phyloP scores from a whole-genome alignment of 345 rosid genomes.

The Fremontodendron californicum region DNA sequence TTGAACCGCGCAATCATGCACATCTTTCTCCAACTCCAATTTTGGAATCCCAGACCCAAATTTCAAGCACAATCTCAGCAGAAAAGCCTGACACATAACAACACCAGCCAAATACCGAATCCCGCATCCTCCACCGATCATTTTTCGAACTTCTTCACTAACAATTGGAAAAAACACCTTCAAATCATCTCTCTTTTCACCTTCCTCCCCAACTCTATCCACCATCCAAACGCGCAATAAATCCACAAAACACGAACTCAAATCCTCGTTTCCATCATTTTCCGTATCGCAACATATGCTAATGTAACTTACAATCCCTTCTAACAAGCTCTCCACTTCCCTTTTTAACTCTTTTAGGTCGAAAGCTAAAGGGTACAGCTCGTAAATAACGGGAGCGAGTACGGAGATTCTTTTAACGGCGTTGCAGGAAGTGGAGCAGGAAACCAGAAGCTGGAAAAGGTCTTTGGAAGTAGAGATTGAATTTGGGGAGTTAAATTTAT shows the following conservation, averaged over 20 bases:
- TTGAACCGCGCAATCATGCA: slow-evolving; percentile 30
- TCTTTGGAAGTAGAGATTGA: slow-evolving; percentile 32
- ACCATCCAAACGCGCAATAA: slow-evolving; percentile 56
- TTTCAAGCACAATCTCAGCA: slow-evolving; percentile 56
- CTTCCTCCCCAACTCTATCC: slow-evolving; percentile 32
- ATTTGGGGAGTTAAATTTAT: slow-evolving; percentile 22
- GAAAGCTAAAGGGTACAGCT: slow-evolving; percentile 33
- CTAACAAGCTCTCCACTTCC: slow-evolving; percentile 52
- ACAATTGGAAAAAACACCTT: neutral
- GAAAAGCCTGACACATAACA: slow-evolving; percentile 57
- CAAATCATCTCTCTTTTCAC: slow-evolving; percentile 32
- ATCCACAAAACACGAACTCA: slow-evolving; percentile 43
- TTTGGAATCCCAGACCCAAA: slow-evolving; percentile 29
- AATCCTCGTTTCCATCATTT: slow-evolving; percentile 28
- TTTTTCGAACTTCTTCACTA: slow-evolving; percentile 26
- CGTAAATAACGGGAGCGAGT: slow-evolving; percentile 58
- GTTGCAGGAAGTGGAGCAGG: slow-evolving; percentile 43
- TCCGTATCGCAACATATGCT: slow-evolving; percentile 32
- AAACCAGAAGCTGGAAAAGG: slow-evolving; percentile 55
- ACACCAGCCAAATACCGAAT: slow-evolving; percentile 59
- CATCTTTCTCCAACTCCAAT: slow-evolving; percentile 40
- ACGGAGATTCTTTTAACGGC: slow-evolving; percentile 43
- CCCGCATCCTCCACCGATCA: slow-evolving; percentile 34
- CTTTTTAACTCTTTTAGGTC: slow-evolving; percentile 16
- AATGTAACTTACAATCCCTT: slow-evolving; percentile 47